Evolutionary conservation across 1,139 yeast genomes (phyloP), one percentile per base, ranked within the genome.

Genomic region (Arxiozyma slooffiae): DNA sequence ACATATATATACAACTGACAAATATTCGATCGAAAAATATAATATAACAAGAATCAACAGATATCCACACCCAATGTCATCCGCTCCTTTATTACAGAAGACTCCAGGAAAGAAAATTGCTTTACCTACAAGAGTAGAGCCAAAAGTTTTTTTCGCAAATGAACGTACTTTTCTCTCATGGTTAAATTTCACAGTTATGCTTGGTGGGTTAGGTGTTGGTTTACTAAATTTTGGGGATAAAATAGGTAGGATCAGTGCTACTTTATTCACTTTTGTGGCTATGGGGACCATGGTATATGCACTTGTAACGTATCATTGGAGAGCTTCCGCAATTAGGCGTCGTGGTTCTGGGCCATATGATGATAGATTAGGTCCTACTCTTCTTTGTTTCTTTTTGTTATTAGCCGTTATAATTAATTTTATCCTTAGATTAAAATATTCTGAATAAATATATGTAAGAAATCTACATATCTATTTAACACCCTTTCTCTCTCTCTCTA

Each of bases 221-320:
- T 76, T 92, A 62, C 79, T 92, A 61, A 92, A 92, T 73, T 92
- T 92, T 67, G 98, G 99, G 69, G 99, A 92, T 72, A 79, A 81
- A 54, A 79, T 90, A 48, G 97, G 97, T 55, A 80, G 95, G 64
- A 81, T 92, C 55, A 83, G 95, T 57, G 97, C 99, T 48, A 95
- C 94, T 3, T 76, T 92, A 55, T 92, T 92, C 76, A 94, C 98
- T 2, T 77, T 92, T 56, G 82, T 84, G 57, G 96, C 98, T 59
- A 90, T 92, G 97, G 87, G 88, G 57, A 92, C 97, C 38, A 92
- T 92, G 99, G 78, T 84, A 8, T 92, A 92, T 65, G 98, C 99
- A 6, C 78, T 92, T 56, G 78, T 88, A 47, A 94, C 97, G 22
- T 92, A 94, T 69, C 99, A 92, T 71, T 94, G 98, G 98, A 87